A percentile compares a stretch with the other conserved stretches of the same genome.
These are phyloP conservation scores for Fusarium odoratissimum DNA, from an alignment of 2,329 filamentous ascomycete genomes.

Conservation along the genomic window DNA sequence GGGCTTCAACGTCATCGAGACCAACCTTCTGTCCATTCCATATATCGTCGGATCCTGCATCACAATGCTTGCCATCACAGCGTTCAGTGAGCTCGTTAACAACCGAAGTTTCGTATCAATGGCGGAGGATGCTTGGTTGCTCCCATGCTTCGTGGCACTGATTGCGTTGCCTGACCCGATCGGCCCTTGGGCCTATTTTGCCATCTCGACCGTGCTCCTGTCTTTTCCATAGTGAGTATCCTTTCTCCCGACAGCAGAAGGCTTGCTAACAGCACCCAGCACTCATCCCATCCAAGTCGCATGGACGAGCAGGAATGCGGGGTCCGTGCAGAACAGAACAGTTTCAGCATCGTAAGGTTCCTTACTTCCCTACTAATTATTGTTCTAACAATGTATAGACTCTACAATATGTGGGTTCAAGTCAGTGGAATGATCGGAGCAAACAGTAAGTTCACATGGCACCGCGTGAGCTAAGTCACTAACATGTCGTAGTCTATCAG, in stretches of 20 bases:
- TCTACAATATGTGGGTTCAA: slow-evolving; percentile 64
- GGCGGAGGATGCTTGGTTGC: slow-evolving; percentile 63
- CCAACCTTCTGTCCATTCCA: slow-evolving; percentile 65
- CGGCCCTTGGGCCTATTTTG: background rate
- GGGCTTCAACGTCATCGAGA: slow-evolving; percentile 62
- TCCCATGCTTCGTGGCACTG: slow-evolving; percentile 65
- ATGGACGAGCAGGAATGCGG: background rate
- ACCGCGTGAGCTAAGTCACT: fast-evolving
- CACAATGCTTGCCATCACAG: slow-evolving; percentile 52
- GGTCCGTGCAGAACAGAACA: slow-evolving; percentile 60
- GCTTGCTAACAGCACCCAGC: background rate
- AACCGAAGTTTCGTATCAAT: slow-evolving; percentile 60
- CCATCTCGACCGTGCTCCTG: background rate
- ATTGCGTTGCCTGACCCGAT: slow-evolving; percentile 48
- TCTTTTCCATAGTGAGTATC: background rate
- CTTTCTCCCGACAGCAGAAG: too few species aligned
- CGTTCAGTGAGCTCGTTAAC: slow-evolving; percentile 62
- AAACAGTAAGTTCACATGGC: slow-evolving; percentile 34
- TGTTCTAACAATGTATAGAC: background rate
- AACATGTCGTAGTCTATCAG: slow-evolving; percentile 47
- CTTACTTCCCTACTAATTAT: background rate
- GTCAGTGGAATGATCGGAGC: slow-evolving; percentile 54
- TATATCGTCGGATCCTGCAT: slow-evolving; percentile 60
- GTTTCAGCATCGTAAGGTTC: slow-evolving; percentile 53
- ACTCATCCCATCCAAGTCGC: background rate